Base-by-base conservation (phyloP, 2,329 filamentous ascomycete genomes). In the Venturia pyrina region DNA sequence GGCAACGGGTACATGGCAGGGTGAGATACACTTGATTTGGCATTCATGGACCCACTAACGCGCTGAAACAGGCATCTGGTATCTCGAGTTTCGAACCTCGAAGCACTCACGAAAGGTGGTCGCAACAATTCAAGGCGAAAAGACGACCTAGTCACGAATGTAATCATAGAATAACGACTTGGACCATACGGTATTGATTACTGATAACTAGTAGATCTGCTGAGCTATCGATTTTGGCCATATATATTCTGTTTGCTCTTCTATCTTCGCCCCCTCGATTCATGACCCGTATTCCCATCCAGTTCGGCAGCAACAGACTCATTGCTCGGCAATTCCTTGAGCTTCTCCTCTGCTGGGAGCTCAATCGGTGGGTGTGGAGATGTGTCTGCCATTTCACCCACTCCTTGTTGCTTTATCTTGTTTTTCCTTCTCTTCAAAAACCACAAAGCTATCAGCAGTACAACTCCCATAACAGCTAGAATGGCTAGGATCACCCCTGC, bases 101-200 rank as follows among this genome's bases (percentile, higher is more conserved):
- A 91, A 86, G 77, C 93, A 97, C 77, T 82, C 85, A 69, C 85
- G 95, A 72, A 89, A 87, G 74, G 85, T 98, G 15, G 88, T 99
- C 68, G 93, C 93, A 65, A 98, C 95, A 1, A 96, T 98, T 68
- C 93, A 98, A 77, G 95, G 93, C 56, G 90, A 97, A 79, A 87
- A 84, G 79, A 75, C 72, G 66, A 8, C 53, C 6, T 57, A 57
- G 53, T 11, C 46, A 50, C 46, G 46, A 50, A 50, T 50, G n/a
- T 50, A 28, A 50, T 28, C 4, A 50, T n/a, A 5, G 21, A n/a
- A 50, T 8, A 50, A 50, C 21, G 15, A 43, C 41, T 43, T 43
- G 10, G 15, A 5, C 4, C 15, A 17, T 17, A 13, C 41, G 41
- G 41, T 43, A 43, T 43, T 17, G 11, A 43, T 43, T 17, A 43